Conservation (phyloP, 176 grass and related monocot species). For the Echinochloa phyllopogon region DNA sequence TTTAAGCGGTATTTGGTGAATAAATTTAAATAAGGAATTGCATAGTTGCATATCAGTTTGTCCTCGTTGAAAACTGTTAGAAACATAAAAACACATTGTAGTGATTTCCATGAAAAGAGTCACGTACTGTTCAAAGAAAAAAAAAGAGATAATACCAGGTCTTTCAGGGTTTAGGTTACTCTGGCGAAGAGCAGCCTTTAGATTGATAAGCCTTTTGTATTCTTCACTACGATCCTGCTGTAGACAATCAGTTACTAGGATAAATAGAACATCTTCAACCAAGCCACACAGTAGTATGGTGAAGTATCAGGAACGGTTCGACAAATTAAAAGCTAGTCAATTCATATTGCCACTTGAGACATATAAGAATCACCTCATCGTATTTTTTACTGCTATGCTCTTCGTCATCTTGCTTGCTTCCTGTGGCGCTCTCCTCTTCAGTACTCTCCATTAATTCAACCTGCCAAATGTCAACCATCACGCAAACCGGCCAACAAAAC, state of each 20-base stretch:
- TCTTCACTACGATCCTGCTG: conserved; percentile 71
- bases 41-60: conserved; percentile 2
- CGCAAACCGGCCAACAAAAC: conserved; percentile 20
- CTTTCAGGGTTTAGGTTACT: conserved; percentile 82
- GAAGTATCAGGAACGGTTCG: not conserved
- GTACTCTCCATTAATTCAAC: conserved; percentile 54
- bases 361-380: conserved; percentile 56
- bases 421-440: conserved; percentile 41
- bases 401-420: conserved; percentile 49
- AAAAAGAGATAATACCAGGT: conserved; percentile 76
- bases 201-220: conserved; percentile 63
- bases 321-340: conserved; percentile 3
- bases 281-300: not conserved
- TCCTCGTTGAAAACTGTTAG: not conserved
- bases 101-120: not conserved
- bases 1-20: conserved; percentile 4
- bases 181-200: conserved; percentile 56
- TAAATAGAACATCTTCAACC: not conserved
- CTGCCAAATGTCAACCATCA: conserved; percentile 16
- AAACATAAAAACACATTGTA: not conserved
- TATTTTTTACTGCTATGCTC: conserved; percentile 39
- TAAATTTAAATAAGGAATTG: not conserved
- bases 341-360: conserved; percentile 5
- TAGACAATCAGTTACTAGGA: conserved; percentile 33
- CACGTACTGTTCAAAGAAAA: not conserved